phyloP scores from a whole-genome alignment of 2,329 filamentous ascomycete genomes.

The Boeremia lycopersici region DNA sequence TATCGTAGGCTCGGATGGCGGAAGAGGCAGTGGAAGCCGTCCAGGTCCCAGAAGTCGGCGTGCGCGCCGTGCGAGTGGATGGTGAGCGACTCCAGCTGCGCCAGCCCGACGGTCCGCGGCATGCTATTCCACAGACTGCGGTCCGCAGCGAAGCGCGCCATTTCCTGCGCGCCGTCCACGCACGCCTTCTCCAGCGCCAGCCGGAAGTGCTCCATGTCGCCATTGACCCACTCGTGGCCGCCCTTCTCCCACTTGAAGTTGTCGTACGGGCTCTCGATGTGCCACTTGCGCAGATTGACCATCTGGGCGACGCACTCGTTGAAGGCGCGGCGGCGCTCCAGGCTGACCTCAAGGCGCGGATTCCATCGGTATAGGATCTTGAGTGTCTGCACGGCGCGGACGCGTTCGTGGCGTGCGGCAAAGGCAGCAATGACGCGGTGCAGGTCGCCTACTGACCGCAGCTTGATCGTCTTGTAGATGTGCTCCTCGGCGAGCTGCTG shows the following conservation, averaged over 20 bases:
- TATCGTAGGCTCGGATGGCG: constrained; percentile 41
- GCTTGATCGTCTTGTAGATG: constrained; percentile 40
- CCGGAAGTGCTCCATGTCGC: constrained; percentile 43
- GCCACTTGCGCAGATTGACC: constrained; percentile 39
- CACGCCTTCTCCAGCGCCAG: constrained; percentile 35
- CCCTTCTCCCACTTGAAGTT: constrained; percentile 40
- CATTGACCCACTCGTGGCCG: constrained; percentile 38
- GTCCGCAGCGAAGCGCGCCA: constrained; percentile 20
- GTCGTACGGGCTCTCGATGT: constrained; percentile 45
- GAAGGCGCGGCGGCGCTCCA: constrained; percentile 32
- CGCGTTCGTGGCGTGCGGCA: constrained; percentile 28
- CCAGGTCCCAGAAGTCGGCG: constrained; percentile 42
- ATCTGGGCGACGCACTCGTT: constrained; percentile 39
- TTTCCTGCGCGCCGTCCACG: constrained; percentile 22
- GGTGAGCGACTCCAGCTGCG: constrained; percentile 36
- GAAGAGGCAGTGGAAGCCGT: constrained; percentile 42
- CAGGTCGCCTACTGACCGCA: constrained; percentile 35
- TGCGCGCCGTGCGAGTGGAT: constrained; percentile 43
- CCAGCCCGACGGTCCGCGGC: constrained; percentile 31
- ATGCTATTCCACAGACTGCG: constrained; percentile 16
- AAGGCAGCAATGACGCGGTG: constrained; percentile 36
- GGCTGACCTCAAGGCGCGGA: constrained; percentile 24
- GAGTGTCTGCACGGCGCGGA: constrained; percentile 38
- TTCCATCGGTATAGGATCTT: constrained; percentile 41
- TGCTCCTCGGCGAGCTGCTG: constrained; percentile 41